A percentile compares a stretch with the other conserved stretches of the same genome.
Evolutionary conservation across 495 filamentous ascomycete genomes (phyloP).

Genomic region (Aspergillus ostianus): DNA sequence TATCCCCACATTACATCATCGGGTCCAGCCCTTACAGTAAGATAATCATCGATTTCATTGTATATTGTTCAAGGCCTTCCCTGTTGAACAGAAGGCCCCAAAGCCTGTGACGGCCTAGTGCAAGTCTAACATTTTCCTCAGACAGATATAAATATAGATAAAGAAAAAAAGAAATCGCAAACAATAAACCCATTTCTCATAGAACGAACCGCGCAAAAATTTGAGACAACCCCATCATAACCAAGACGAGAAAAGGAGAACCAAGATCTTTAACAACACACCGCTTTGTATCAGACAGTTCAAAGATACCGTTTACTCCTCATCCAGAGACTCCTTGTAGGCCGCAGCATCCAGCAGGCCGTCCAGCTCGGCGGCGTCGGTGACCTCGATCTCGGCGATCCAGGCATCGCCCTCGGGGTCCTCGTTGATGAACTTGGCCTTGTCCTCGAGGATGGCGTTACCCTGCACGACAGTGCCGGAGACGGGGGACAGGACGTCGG

Average conservation of each 20-base stretch:
- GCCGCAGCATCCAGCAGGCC: conserved; percentile 67
- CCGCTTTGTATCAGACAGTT: background rate
- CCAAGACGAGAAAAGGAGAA: conserved; percentile 3
- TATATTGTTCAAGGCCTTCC: conserved; percentile 2
- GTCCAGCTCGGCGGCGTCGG: conserved; percentile 67
- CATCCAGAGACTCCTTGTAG: conserved; percentile 71
- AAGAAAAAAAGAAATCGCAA: conserved; percentile 13
- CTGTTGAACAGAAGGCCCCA: conserved; percentile 23
- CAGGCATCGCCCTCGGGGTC: conserved; percentile 83
- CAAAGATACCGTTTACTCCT: conserved; percentile 22
- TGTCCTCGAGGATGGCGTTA: conserved; percentile 75
- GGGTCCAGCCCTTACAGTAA: background rate
- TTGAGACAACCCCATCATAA: conserved; percentile 1
- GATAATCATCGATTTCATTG: conserved; percentile 3
- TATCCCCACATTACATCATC: background rate
- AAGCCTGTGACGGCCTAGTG: conserved; percentile 5
- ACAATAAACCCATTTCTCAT: conserved; percentile 13
- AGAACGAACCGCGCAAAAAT: conserved; percentile 24
- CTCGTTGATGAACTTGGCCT: conserved; percentile 82
- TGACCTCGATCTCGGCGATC: conserved; percentile 83
- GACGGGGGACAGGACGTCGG: conserved; percentile 90
- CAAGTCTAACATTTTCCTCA: conserved; percentile 11
- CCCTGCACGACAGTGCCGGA: conserved; percentile 68
- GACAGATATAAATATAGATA: conserved; percentile 11
- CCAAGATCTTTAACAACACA: background rate